Evolutionary conservation across 805 yeast genomes (phyloP), one percentile per base, ranked within the genome.

Genomic region (Kuraishia ogatae): DNA sequence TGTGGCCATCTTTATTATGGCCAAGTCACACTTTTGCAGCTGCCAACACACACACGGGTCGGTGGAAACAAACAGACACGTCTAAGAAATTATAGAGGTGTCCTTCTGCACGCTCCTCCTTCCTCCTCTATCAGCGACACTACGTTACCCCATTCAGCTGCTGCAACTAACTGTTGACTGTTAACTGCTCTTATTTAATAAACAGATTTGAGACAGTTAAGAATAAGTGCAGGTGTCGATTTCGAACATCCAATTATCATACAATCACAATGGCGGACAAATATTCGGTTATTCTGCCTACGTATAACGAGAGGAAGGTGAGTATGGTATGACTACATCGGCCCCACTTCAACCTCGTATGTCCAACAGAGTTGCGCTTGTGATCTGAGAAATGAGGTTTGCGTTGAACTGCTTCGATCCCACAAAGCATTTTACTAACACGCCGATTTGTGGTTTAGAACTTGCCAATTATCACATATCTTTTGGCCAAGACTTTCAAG

Each of bases 201-300:
- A 26, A 6, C 10, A 10, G 29, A 6, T 26, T 10, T 26, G 29
- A 26, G 29, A 26, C 10, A 6, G 29, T 26, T 26, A 26, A 10
- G 29, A 26, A 26, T 10, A 26, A 10, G 5, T 26, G 29, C 5
- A 26, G 29, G 5, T 26, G 29, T 5, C 29, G 10, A n/a, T n/a
- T n/a, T 10, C 29, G 10, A 10, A 26, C 29, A 26, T 6, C 29
- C 29, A 26, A 26, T 26, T 26, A 26, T 10, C 10, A 26, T 26
- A 26, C 29, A 35, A 35, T 35, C 43, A 58, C 7, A 19, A 64
- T 63, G 67, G 26, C 60, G 17, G 66, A 79, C 69, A 86, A 85
- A 66, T 86, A 87, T 70, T 81, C 89, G 8, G 87, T 86, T 50
- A 85, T 86, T 61, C 73, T 86, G 54, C 93, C 93, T 48, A 86